Conservation (phyloP, 202 grass and related monocot species). For the Carex arenaria region DNA sequence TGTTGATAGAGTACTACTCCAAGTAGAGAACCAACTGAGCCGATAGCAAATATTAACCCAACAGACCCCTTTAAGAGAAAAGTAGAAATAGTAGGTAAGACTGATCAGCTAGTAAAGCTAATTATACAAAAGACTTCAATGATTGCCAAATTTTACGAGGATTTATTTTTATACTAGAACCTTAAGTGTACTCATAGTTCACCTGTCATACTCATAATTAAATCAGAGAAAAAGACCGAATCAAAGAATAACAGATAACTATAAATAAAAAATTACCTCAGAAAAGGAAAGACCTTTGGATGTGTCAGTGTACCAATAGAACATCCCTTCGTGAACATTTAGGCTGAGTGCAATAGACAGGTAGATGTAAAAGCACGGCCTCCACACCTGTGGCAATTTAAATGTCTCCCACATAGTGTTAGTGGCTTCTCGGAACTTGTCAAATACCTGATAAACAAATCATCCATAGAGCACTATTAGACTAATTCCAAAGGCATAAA, state of each 20-base stretch:
- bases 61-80: slow-evolving; percentile 58
- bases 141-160: neutral
- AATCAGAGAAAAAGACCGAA: neutral
- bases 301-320: slow-evolving; percentile 90
- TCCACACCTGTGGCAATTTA: slow-evolving; percentile 81
- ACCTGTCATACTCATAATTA: neutral
- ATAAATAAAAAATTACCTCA: slow-evolving; percentile 45
- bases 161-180: slow-evolving; percentile 1
- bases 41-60: slow-evolving; percentile 80
- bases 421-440: slow-evolving; percentile 74
- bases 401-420: slow-evolving; percentile 65
- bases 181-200: neutral
- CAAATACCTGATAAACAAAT: slow-evolving; percentile 49
- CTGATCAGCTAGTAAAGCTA: neutral
- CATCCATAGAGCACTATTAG: slow-evolving; percentile 21
- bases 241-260: neutral
- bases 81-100: slow-evolving; percentile 8
- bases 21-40: slow-evolving; percentile 75
- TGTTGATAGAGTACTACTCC: slow-evolving; percentile 81
- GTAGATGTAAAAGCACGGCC: slow-evolving; percentile 87
- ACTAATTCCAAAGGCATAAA: neutral
- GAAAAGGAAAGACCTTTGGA: slow-evolving; percentile 74
- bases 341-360: slow-evolving; percentile 76
- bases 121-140: neutral
- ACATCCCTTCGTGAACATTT: slow-evolving; percentile 99